These are phyloP conservation scores for Rubroboletus satanas DNA, from an alignment of 768 basidiomycete genomes.

Conservation along the genomic window DNA sequence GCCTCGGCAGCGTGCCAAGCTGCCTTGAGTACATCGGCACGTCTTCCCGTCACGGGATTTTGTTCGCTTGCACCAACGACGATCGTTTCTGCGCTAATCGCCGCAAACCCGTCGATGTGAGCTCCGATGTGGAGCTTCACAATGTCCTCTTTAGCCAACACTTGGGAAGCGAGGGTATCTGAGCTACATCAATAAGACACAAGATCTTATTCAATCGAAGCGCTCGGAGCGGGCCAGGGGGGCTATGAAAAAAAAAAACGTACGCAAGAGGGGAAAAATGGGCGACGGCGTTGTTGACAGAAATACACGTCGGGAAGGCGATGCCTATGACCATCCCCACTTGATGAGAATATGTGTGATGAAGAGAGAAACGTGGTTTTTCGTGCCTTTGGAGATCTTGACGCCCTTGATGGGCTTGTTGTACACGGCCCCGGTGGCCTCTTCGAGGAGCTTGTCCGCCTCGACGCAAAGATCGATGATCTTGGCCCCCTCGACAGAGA, in stretches of 20 bases:
- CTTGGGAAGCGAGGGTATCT: slow-evolving; percentile 65
- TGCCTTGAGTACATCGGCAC: slow-evolving; percentile 90
- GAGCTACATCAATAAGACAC: slow-evolving; percentile 43
- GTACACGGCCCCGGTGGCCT: slow-evolving; percentile 79
- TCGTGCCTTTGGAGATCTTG: slow-evolving; percentile 81
- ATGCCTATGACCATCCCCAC: slow-evolving; percentile 50
- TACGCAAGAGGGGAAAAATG: slow-evolving; percentile 96
- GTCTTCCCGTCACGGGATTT: slow-evolving; percentile 76
- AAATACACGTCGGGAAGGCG: slow-evolving; percentile 92
- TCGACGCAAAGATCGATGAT: slow-evolving; percentile 86
- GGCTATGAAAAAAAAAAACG: slow-evolving; percentile 31
- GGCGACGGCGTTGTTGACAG: slow-evolving; percentile 92
- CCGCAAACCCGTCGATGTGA: slow-evolving; percentile 96
- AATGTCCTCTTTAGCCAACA: slow-evolving; percentile 79
- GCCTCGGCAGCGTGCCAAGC: slow-evolving; percentile 91
- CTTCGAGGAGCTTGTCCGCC: slow-evolving; percentile 91
- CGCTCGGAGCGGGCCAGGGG: not conserved
- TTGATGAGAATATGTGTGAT: slow-evolving; percentile 5
- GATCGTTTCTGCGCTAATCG: slow-evolving; percentile 90
- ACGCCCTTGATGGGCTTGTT: slow-evolving; percentile 88
- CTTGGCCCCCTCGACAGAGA: slow-evolving; percentile 77
- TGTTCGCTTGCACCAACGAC: slow-evolving; percentile 75
- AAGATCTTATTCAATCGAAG: slow-evolving; percentile 19
- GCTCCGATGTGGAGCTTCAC: slow-evolving; percentile 96
- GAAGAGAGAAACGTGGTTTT: not conserved